These are phyloP conservation scores for Diaporthe helianthi DNA, from an alignment of 2,329 filamentous ascomycete genomes.

Conservation along the genomic window DNA sequence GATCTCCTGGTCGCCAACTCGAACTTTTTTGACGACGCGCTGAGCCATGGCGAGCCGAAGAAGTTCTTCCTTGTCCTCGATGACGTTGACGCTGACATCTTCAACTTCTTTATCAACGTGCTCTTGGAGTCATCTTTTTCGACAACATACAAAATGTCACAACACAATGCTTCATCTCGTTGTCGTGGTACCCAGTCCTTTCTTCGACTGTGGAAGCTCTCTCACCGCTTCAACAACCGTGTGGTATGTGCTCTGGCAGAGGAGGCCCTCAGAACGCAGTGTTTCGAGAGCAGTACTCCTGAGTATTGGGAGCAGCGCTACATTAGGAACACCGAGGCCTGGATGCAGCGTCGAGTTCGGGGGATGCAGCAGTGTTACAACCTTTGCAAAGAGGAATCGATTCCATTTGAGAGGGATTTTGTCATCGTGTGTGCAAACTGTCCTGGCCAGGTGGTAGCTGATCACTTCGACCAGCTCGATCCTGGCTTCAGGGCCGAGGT, in stretches of 20 bases:
- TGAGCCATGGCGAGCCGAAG: neutral
- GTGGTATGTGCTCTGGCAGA: constrained; percentile 30
- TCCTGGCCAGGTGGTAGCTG: constrained; percentile 37
- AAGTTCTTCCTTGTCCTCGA: constrained; percentile 9
- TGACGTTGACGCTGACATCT: neutral
- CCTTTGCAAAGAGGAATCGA: constrained; percentile 34
- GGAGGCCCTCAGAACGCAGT: constrained; percentile 36
- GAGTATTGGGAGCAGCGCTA: neutral
- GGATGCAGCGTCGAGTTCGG: neutral
- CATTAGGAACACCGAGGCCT: neutral
- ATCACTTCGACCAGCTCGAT: constrained; percentile 34
- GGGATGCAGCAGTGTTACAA: constrained; percentile 29
- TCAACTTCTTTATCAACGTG: constrained; percentile 12
- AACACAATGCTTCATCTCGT: neutral
- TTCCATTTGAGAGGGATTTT: constrained; percentile 36
- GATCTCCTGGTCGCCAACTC: neutral
- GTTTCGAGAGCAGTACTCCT: constrained; percentile 26
- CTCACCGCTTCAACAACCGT: constrained; percentile 36
- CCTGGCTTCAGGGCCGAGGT: constrained; percentile 33
- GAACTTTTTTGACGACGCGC: neutral
- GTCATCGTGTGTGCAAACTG: constrained; percentile 37
- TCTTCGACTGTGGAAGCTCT: constrained; percentile 38
- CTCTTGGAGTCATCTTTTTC: neutral
- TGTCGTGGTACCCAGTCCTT: neutral
- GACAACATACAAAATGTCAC: constrained; percentile 34